A percentile compares a stretch with the other conserved stretches of the same genome.
These are phyloP conservation scores for Maudiozyma humilis DNA, from an alignment of 1,139 yeast species.

Conservation along the genomic window DNA sequence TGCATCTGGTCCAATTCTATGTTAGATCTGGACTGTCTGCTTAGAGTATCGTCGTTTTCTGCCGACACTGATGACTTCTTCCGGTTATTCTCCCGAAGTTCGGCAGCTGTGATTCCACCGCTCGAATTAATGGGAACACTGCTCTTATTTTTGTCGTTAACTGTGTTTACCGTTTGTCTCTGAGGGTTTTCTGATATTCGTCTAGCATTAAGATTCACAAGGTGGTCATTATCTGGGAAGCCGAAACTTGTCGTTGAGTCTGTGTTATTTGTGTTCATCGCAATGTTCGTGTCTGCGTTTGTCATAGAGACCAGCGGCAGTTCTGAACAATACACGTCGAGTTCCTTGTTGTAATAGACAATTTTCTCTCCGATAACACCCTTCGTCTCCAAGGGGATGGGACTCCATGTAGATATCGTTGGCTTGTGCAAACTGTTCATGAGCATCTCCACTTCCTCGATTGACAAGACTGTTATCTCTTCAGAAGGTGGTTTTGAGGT, in stretches of 20 bases:
- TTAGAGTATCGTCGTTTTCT: neutral
- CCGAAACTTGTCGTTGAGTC: constrained; percentile 6
- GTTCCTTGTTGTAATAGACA: constrained; percentile 50
- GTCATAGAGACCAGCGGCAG: constrained; percentile 42
- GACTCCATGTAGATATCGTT: constrained; percentile 41
- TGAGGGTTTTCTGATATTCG: constrained; percentile 7
- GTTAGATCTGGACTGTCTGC: neutral
- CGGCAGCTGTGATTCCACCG: neutral
- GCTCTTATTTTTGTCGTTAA: neutral
- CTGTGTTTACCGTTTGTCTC: neutral
- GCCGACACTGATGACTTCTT: neutral
- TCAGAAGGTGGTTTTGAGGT: neutral
- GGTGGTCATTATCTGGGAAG: constrained; percentile 26
- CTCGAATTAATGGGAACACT: neutral
- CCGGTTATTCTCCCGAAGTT: neutral
- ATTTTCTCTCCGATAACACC: constrained; percentile 38
- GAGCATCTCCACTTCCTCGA: constrained; percentile 34
- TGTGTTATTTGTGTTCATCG: neutral
- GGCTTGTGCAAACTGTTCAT: constrained; percentile 28
- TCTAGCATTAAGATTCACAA: constrained; percentile 21
- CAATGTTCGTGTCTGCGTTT: constrained; percentile 25
- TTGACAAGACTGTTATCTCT: constrained; percentile 20
- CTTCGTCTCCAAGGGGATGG: constrained; percentile 38
- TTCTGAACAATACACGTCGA: constrained; percentile 49
- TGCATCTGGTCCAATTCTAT: constrained; percentile 1